Evolutionary conservation across 2,329 filamentous ascomycete species (phyloP).

Genomic region (Venturia pyrina): DNA sequence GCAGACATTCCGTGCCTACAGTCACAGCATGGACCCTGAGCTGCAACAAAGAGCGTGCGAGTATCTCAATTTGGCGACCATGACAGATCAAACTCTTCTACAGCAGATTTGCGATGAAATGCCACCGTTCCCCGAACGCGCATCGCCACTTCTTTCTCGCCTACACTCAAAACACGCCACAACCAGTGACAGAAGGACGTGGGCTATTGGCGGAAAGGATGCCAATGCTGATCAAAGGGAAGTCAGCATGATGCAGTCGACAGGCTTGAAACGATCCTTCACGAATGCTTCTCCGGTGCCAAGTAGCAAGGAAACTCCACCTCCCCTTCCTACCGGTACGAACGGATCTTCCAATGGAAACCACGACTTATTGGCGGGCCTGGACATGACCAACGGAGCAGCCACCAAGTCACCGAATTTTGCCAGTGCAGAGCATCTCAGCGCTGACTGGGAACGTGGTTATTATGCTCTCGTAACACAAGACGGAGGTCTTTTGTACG

Average conservation of each 20-base stretch:
- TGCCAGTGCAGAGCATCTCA: conserved; percentile 83
- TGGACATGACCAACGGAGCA: conserved; percentile 60
- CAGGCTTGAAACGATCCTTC: conserved; percentile 78
- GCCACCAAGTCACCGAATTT: conserved; percentile 61
- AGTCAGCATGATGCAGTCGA: conserved; percentile 68
- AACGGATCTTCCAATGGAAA: conserved; percentile 38
- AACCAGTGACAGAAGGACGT: conserved; percentile 90
- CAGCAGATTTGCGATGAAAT: conserved; percentile 96
- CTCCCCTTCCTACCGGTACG: conserved; percentile 36
- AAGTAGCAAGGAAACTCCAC: conserved; percentile 24
- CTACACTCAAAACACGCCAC: conserved; percentile 90
- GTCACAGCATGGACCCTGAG: conserved; percentile 88
- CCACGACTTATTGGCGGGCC: conserved; percentile 66
- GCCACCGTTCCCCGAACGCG: conserved; percentile 92
- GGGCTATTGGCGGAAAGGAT: conserved; percentile 95
- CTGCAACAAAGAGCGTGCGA: conserved; percentile 94
- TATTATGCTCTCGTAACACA: conserved; percentile 73
- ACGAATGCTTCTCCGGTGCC: conserved; percentile 35
- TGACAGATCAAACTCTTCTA: conserved; percentile 82
- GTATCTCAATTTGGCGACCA: conserved; percentile 74
- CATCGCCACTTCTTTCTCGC: conserved; percentile 82
- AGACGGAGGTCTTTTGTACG: conserved; percentile 81
- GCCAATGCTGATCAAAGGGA: conserved; percentile 76
- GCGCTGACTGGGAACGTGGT: conserved; percentile 87
- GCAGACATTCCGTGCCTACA: conserved; percentile 83